Base-by-base conservation (phyloP, 176 grass and related monocot genomes). In the Eleusine indica region DNA sequence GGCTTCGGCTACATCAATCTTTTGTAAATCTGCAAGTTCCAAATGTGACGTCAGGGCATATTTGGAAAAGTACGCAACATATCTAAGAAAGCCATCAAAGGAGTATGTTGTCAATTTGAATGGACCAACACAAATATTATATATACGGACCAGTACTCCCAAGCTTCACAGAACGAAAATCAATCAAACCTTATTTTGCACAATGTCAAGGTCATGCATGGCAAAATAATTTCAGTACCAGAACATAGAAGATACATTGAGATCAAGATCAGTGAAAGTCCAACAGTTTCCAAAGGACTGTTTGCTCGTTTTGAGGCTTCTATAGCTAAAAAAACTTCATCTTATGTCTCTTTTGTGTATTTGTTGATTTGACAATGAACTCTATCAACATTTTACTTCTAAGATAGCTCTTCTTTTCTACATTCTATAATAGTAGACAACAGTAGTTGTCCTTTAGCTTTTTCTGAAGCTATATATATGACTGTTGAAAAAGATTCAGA, bases 1-100 rank as follows among this genome's bases (percentile, higher is more conserved):
- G 0, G 91, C 32, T 32, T 32, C 32, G 32, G 32, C 76, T 35
- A 28, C 29, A 73, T 90, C 78, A 22, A 94, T 85, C 77, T 92
- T 85, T 49, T 77, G 80, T 81, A 98, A 78, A 48, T 95, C 93
- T 98, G 85, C 48, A 75, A 57, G 62, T 65, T 70, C 3, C 7
- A 79, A 47, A 76, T 0, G 11, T 73, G 32, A 32, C 32, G 2
- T 80, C 52, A 85, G 72, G 6, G 21, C 25, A 8, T 15, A n/a
- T 54, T 63, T 76, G 25, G 29, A 47, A 19, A 77, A 82, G 21
- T 17, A 37, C 35, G 9, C 70, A 66, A 40, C 37, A 86, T 78
- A 57, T 56, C 30, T 17, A 22, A 60, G 21, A 78, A 82, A 8
- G 29, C 8, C 19, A 82, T 77, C 46, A 58, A 46, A 21, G 2